Evolutionary conservation across 2,329 filamentous ascomycete species (phyloP).

Genomic region (Diaporthe sp.): DNA sequence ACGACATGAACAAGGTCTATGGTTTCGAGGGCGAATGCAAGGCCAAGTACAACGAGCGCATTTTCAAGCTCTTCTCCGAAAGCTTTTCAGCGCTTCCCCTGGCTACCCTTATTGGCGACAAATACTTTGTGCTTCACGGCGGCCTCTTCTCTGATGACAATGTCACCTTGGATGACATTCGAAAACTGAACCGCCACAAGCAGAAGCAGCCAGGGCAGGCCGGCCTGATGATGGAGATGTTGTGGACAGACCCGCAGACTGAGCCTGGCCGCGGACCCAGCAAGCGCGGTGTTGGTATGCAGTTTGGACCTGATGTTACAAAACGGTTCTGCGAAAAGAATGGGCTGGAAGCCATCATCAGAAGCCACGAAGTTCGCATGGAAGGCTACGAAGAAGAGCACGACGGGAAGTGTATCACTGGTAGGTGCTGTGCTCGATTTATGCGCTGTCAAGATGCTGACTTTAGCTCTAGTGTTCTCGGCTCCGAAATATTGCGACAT

Average conservation of each 20-base stretch:
- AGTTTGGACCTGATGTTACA: constrained; percentile 96
- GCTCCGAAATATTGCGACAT: constrained; percentile 98
- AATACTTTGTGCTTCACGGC: constrained; percentile 92
- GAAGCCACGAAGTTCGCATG: constrained; percentile 98
- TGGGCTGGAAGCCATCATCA: constrained; percentile 91
- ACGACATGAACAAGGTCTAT: constrained; percentile 99
- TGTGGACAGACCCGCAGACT: constrained; percentile 97
- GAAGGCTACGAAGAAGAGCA: constrained; percentile 99
- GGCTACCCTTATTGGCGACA: constrained; percentile 89
- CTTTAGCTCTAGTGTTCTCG: constrained; percentile 78
- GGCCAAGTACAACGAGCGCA: constrained; percentile 93
- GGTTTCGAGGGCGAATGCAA: constrained; percentile 99
- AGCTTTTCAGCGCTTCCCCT: constrained; percentile 95
- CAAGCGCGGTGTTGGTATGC: constrained; percentile 95
- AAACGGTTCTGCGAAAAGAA: constrained; percentile 98
- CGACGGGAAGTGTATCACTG: constrained; percentile 92
- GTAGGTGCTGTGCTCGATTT: constrained; percentile 55
- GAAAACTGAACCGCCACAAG: constrained; percentile 89
- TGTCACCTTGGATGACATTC: constrained; percentile 89
- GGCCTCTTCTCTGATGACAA: constrained; percentile 97
- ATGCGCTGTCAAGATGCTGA: constrained; percentile 39
- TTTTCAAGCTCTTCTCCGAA: constrained; percentile 98
- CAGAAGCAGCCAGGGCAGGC: constrained; percentile 93
- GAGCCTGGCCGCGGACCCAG: constrained; percentile 88
- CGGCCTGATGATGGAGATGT: constrained; percentile 99